Evolutionary conservation across 106 monocot species (phyloP), one percentile per base, ranked within the genome.

Genomic region (Hemerocallis citrina): DNA sequence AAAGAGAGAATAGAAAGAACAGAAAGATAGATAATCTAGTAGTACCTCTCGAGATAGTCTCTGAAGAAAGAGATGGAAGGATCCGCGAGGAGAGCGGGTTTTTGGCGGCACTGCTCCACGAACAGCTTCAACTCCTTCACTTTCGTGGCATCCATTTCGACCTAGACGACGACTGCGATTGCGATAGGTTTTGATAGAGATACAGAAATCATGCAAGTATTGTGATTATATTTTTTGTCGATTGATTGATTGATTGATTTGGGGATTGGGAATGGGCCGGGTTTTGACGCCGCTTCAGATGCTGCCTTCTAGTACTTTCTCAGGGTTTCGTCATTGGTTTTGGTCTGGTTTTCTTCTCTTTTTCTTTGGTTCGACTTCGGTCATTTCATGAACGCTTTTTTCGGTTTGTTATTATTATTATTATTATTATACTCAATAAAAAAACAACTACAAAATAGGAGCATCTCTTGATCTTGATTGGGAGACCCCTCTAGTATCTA

Each of bases 1-100:
- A 46, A 19, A 20, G n/a, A 2, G 1, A 1, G 4, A 28, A 28
- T 27, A 12, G 29, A 51, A 2, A 28, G 20, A 51, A 4, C n/a
- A 28, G 24, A 2, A 25, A 22, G 39, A 22, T 16, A n/a, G n/a
- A 3, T 5, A 28, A 6, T 35, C 5, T 16, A 34, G 21, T 8
- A 12, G 34, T 41, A 89, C 94, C 94, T 86, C 70, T 90, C 86
- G 57, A 96, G 74, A 48, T 86, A 86, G 32, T 91, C 87, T 10
- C 87, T 68, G 72, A 91, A 91, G 79, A 95, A 95, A 68, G 90
- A 42, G 68, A 95, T 47, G 62, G 78, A 78, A 7, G 94, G 94
- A 20, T 89, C 89, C 68, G 34, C 5, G 58, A 95, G 89, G 56
- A 86, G 47, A 32, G 77, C 48, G 27, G 94, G 90, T n/a, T 78